Evolutionary conservation across 495 filamentous ascomycete species (phyloP).

Genomic region (Podospora conica): DNA sequence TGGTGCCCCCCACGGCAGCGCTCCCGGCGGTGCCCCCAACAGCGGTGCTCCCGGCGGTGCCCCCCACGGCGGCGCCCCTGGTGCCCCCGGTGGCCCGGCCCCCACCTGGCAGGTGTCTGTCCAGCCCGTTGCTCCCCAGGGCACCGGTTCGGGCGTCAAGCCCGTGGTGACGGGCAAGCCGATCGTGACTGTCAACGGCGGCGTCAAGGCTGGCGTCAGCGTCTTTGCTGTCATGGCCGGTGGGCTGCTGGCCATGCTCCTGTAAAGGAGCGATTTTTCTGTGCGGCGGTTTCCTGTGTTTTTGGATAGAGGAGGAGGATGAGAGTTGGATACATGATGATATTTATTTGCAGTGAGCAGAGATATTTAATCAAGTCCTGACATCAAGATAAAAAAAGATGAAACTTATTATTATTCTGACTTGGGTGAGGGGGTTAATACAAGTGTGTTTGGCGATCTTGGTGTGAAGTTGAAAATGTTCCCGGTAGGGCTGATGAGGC

Average conservation of each 20-base stretch:
- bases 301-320: background rate
- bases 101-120: slow-evolving; percentile 5
- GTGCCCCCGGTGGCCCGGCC: background rate
- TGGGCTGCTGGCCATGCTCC: background rate
- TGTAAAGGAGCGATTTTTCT: background rate
- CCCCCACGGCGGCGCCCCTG: background rate
- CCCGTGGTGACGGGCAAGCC: slow-evolving; percentile 3
- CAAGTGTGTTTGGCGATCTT: slow-evolving; percentile 4
- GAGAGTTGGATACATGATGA: background rate
- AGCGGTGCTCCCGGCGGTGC: background rate
- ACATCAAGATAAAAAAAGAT: background rate
- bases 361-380: background rate
- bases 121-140: slow-evolving; percentile 1
- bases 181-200: slow-evolving; percentile 19
- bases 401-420: background rate
- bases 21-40: background rate
- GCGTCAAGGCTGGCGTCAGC: slow-evolving; percentile 26
- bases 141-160: slow-evolving; percentile 9
- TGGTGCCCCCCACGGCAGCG: background rate
- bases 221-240: slow-evolving; percentile 4
- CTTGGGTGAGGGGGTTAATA: background rate
- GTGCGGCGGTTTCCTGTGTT: background rate
- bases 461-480: too few relatives aligned
- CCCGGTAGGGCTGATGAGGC: background rate
- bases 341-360: background rate